Base-by-base conservation (phyloP, 202 grass and related monocot genomes). In the Alloteropsis angusta region DNA sequence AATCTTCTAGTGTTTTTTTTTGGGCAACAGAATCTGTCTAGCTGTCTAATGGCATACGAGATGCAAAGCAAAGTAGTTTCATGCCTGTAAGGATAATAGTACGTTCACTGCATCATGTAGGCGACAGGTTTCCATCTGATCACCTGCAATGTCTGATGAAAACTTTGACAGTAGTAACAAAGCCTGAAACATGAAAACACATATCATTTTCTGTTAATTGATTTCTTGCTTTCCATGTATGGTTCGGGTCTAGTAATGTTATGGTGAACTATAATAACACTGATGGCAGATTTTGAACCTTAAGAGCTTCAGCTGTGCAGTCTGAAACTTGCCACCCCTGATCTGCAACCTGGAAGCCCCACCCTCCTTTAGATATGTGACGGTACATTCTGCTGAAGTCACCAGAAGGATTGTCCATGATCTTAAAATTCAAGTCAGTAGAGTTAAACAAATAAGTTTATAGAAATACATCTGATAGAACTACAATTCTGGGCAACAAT, bases 271-370 rank as follows among this genome's bases (percentile, higher is more conserved):
- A 21, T 68, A 68, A 48, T n/a, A 60, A 75, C 52, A 69, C 25
- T 26, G 45, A 64, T 4, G 23, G 16, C 32, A 60, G 41, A 71
- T 67, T 15, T 66, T 43, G 39, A 18, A 94, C 92, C 92, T 91
- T 91, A 61, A 94, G 80, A 68, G 88, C 92, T 81, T 94, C 88
- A 82, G 92, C 92, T 84, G 92, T 91, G 77, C 92, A 94, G 28
- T 94, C 92, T 65, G 88, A 91, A 71, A 91, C 88, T 16, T 90
- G 72, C 92, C 92, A 94, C 10, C 86, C 86, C 49, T 94, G 85
- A 69, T 94, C 88, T 57, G 86, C 86, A 60, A 86, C 85, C 78
- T 85, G 86, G 72, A 94, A 91, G 37, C 55, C 80, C 92, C 92
- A 94, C 60, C 88, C 86, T 49, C 92, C 92, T 89, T 87, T 94